phyloP scores from a whole-genome alignment of 2,329 filamentous ascomycete genomes.

The Verticillium nubilum region DNA sequence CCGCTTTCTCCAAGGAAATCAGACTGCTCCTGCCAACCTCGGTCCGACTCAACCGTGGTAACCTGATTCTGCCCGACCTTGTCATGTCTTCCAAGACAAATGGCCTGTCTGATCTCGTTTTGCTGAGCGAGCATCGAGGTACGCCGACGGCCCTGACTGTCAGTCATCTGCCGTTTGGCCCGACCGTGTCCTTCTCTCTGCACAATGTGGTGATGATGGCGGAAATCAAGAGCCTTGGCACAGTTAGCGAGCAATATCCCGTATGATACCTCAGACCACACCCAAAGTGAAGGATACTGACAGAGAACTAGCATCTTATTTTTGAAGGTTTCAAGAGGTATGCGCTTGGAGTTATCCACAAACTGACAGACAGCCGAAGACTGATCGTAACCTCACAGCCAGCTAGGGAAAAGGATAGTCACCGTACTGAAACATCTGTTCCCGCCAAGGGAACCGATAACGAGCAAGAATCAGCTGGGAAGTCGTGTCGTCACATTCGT shows the following conservation, averaged over 20 bases:
- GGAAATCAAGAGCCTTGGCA: slow-evolving; percentile 89
- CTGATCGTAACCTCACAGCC: slow-evolving; percentile 38
- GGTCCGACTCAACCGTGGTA: slow-evolving; percentile 87
- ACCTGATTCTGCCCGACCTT: slow-evolving; percentile 79
- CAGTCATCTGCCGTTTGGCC: slow-evolving; percentile 73
- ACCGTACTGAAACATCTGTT: slow-evolving; percentile 94
- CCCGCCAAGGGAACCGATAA: slow-evolving; percentile 75
- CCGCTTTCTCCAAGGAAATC: slow-evolving; percentile 91
- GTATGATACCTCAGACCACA: not conserved
- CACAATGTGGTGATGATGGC: slow-evolving; percentile 91
- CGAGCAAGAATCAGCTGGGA: slow-evolving; percentile 68
- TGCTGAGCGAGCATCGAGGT: slow-evolving; percentile 67
- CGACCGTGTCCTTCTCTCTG: slow-evolving; percentile 79
- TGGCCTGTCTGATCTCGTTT: slow-evolving; percentile 76
- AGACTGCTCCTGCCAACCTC: slow-evolving; percentile 71
- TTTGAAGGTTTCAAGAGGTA: slow-evolving; percentile 76
- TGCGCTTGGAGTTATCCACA: not conserved
- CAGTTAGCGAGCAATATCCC: slow-evolving; percentile 87
- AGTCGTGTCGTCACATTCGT: slow-evolving; percentile 82
- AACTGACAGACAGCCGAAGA: not conserved
- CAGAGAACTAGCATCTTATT: slow-evolving; percentile 58
- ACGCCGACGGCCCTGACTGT: slow-evolving; percentile 64
- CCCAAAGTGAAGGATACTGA: not conserved
- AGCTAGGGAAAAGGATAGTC: slow-evolving; percentile 74
- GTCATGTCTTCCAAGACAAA: slow-evolving; percentile 75